These are phyloP conservation scores for Pseudocercospora crystallina DNA, from an alignment of 2,329 filamentous ascomycete genomes.

Conservation along the genomic window DNA sequence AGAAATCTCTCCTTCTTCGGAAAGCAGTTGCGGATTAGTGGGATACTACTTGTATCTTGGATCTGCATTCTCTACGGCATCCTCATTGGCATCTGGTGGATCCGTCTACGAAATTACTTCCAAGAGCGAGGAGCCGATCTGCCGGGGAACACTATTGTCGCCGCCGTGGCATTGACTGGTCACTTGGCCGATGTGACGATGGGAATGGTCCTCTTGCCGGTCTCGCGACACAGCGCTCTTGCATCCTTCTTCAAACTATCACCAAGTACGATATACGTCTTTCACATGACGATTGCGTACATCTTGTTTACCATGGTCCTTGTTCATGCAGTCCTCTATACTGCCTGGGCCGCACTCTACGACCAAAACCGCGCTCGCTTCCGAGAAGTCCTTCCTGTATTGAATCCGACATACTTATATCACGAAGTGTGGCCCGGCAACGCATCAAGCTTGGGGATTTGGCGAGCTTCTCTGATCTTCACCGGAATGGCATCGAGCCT, in stretches of 20 bases:
- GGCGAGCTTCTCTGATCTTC: conserved; percentile 20
- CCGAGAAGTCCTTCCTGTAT: conserved; percentile 11
- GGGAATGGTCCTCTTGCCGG: conserved; percentile 18
- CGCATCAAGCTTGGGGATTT: conserved; percentile 10
- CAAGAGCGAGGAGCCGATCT: conserved; percentile 5
- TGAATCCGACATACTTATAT: conserved; percentile 21
- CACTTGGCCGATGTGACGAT: conserved; percentile 17
- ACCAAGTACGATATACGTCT: conserved; percentile 10
- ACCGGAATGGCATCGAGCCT: conserved; percentile 14
- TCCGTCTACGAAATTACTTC: conserved; percentile 14
- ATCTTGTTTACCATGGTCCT: conserved; percentile 7
- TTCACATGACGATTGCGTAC: conserved; percentile 17
- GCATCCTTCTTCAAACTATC: conserved; percentile 18
- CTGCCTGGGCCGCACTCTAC: conserved; percentile 7
- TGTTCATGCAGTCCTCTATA: conserved; percentile 11
- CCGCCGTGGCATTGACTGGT: conserved; percentile 14
- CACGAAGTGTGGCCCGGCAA: conserved; percentile 20
- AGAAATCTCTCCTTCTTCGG: background rate
- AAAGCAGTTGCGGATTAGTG: conserved; percentile 10
- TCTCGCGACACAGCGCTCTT: conserved; percentile 15
- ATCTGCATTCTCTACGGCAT: conserved; percentile 11
- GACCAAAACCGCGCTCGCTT: conserved; percentile 3
- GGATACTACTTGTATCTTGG: conserved; percentile 14
- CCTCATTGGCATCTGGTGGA: conserved; percentile 17
- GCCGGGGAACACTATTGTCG: conserved; percentile 11